Conservation (phyloP, 495 filamentous ascomycete genomes). For the Pyronema omphalodes region DNA sequence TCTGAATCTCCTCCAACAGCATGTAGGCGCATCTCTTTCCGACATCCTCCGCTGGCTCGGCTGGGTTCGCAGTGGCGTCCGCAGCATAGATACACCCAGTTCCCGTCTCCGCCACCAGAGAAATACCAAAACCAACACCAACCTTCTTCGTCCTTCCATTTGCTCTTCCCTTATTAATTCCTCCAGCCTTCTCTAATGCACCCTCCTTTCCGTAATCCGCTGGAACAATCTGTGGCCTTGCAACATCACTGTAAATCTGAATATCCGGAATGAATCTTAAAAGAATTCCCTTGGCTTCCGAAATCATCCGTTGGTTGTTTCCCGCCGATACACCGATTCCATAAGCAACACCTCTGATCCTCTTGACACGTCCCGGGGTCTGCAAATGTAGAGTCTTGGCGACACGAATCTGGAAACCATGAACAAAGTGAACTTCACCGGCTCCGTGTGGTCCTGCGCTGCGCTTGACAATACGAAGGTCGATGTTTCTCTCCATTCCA, state of each 20-base stretch:
- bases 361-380: conserved; percentile 64
- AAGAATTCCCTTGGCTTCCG: conserved; percentile 65
- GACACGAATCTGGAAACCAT: conserved; percentile 68
- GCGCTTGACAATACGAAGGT: conserved; percentile 62
- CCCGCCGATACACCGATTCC: conserved; percentile 71
- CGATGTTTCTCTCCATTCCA: conserved; percentile 67
- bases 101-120: conserved; percentile 77
- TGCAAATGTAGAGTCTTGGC: conserved; percentile 92
- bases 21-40: conserved; percentile 76
- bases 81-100: conserved; percentile 68
- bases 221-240: conserved; percentile 30
- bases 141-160: conserved; percentile 44
- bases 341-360: conserved; percentile 82
- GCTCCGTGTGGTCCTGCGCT: conserved; percentile 82
- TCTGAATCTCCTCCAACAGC: conserved; percentile 59
- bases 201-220: conserved; percentile 52
- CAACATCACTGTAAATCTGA: conserved; percentile 62
- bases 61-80: conserved; percentile 62
- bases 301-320: conserved; percentile 92
- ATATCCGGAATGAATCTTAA: conserved; percentile 75
- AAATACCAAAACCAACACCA: conserved; percentile 78
- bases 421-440: conserved; percentile 63
- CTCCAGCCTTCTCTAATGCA: conserved; percentile 38
- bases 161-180: conserved; percentile 31
- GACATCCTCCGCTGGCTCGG: conserved; percentile 76